Evolutionary conservation across 2,329 filamentous ascomycete genomes (phyloP).

Genomic region (Pseudogymnoascus sp.): DNA sequence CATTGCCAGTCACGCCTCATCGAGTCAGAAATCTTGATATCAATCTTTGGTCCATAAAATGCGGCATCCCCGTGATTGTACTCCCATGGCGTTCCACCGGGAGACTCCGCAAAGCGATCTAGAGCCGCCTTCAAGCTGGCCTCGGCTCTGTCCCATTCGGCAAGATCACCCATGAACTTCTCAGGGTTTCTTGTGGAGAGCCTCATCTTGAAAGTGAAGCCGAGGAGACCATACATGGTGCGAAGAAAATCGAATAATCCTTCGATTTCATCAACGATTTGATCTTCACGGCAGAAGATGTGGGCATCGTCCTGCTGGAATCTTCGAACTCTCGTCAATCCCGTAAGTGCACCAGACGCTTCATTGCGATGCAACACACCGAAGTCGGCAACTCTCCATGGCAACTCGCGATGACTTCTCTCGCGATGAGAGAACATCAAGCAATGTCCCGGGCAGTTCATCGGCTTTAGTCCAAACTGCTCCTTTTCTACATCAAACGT

Average conservation of each 20-base stretch:
- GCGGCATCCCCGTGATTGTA: conserved; percentile 92
- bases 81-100: conserved; percentile 66
- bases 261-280: conserved; percentile 66
- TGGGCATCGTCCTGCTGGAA: conserved; percentile 97
- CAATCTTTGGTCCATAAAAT: conserved; percentile 98
- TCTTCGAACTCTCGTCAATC: conserved; percentile 82
- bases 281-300: conserved; percentile 84
- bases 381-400: conserved; percentile 90
- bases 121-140: conserved; percentile 70
- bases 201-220: conserved; percentile 88
- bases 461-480: conserved; percentile 80
- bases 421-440: conserved; percentile 77
- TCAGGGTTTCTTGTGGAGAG: conserved; percentile 82
- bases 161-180: conserved; percentile 77
- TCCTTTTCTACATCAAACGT: conserved; percentile 79
- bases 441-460: conserved; percentile 97
- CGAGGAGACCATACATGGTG: conserved; percentile 71
- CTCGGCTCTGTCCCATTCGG: conserved; percentile 87
- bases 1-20: conserved; percentile 79
- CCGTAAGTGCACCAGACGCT: conserved; percentile 81
- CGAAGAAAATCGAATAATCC: conserved; percentile 81
- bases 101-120: conserved; percentile 57
- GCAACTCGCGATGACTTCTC: conserved; percentile 81
- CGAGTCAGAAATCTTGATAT: conserved; percentile 88
- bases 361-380: conserved; percentile 94